These are phyloP conservation scores for Chamaenerion angustifolium DNA, from an alignment of 345 rosid species.

Conservation along the genomic window DNA sequence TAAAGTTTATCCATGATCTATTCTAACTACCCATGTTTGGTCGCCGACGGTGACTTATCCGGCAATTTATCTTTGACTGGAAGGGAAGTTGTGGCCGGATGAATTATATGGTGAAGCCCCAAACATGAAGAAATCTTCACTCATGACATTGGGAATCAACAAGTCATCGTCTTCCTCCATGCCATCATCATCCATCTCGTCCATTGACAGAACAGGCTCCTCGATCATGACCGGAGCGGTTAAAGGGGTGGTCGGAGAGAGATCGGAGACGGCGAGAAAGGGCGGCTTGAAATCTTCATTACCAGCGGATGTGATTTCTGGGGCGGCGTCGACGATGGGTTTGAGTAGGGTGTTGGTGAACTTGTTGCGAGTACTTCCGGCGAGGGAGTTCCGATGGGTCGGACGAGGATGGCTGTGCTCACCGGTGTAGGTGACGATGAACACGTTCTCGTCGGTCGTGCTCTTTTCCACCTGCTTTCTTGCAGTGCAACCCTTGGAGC, in stretches of 20 bases:
- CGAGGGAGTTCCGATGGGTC: slow-evolving; percentile 81
- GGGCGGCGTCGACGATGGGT: slow-evolving; percentile 27
- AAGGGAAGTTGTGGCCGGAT: slow-evolving; percentile 1
- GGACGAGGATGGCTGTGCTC: slow-evolving; percentile 88
- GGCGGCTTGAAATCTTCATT: not conserved
- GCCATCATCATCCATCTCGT: slow-evolving; percentile 9
- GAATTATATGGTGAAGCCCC: slow-evolving; percentile 18
- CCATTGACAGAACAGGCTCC: slow-evolving; percentile 1
- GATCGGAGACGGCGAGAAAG: slow-evolving; percentile 11
- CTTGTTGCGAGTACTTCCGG: slow-evolving; percentile 71
- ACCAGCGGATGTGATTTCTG: slow-evolving; percentile 25
- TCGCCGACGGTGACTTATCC: no score
- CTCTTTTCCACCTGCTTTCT: slow-evolving; percentile 86
- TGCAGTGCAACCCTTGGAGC: slow-evolving; percentile 75
- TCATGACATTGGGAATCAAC: slow-evolving; percentile 46
- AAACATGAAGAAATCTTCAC: slow-evolving; percentile 13
- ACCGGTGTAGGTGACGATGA: slow-evolving; percentile 64
- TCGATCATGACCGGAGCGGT: slow-evolving; percentile 20
- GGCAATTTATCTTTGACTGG: not conserved
- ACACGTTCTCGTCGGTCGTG: slow-evolving; percentile 42
- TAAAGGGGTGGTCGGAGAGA: slow-evolving; percentile 45
- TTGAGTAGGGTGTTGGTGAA: slow-evolving; percentile 12
- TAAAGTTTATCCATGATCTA: not conserved
- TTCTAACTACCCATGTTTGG: not conserved
- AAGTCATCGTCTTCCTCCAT: slow-evolving; percentile 20